Evolutionary conservation across 129 eudicot species (phyloP).

Genomic region (Chrysanthemum seticuspe): DNA sequence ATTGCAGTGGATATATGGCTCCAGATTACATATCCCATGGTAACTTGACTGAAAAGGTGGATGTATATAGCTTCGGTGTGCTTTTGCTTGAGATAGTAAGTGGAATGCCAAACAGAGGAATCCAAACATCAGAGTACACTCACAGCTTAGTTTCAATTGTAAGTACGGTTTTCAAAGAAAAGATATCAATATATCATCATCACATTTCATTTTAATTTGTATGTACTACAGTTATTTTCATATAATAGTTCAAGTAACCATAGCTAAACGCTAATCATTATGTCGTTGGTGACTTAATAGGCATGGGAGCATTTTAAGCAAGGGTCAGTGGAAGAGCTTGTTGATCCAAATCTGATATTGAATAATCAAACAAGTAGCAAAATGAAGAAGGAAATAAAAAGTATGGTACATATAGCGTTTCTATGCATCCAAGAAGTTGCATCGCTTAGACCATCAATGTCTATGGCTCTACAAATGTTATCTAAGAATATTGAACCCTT

Average conservation of each 20-base stretch:
- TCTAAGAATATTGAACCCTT: conserved; percentile 50
- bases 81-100: conserved; percentile 68
- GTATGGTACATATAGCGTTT: conserved; percentile 71
- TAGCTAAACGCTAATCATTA: background rate
- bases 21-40: conserved; percentile 75
- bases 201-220: background rate
- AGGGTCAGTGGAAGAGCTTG: conserved; percentile 50
- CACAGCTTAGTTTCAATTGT: conserved; percentile 55
- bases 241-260: background rate
- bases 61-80: conserved; percentile 76
- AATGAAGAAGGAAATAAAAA: conserved; percentile 37
- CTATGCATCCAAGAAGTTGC: conserved; percentile 76
- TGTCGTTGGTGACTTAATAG: conserved; percentile 30
- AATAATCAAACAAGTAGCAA: conserved; percentile 27
- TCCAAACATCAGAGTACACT: conserved; percentile 40
- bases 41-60: conserved; percentile 67
- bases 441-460: conserved; percentile 73
- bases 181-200: background rate
- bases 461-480: conserved; percentile 65
- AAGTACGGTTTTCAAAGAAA: conserved; percentile 13
- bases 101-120: conserved; percentile 64
- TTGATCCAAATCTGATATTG: conserved; percentile 60
- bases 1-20: conserved; percentile 71
- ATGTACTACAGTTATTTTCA: background rate
- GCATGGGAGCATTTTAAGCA: conserved; percentile 67